These are phyloP conservation scores for Comarum palustre DNA, from an alignment of 306 rosid genomes.

Conservation along the genomic window DNA sequence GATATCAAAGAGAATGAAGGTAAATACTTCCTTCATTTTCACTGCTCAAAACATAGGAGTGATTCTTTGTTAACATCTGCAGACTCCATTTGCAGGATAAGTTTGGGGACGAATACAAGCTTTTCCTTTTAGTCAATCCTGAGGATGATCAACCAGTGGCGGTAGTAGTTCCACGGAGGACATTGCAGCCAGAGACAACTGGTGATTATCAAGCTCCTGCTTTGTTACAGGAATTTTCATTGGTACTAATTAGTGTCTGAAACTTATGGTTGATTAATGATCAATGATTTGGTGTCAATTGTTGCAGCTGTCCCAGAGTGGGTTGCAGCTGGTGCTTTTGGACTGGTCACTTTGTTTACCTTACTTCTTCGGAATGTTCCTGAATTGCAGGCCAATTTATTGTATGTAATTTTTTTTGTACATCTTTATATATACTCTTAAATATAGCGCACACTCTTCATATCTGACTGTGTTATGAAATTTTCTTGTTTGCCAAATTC, in stretches of 20 bases:
- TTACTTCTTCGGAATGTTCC: slow-evolving; percentile 90
- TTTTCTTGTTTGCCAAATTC: background rate
- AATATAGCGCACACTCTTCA: background rate
- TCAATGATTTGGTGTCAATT: slow-evolving; percentile 11
- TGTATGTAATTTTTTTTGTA: slow-evolving; percentile 44
- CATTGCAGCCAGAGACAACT: slow-evolving; percentile 89
- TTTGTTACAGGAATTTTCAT: background rate
- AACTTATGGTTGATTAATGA: slow-evolving; percentile 23
- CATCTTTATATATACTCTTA: background rate
- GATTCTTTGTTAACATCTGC: slow-evolving; percentile 26
- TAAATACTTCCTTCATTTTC: slow-evolving; percentile 23
- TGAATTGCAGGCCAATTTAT: slow-evolving; percentile 72
- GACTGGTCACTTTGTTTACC: slow-evolving; percentile 82
- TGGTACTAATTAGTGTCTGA: background rate
- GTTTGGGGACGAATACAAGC: slow-evolving; percentile 77
- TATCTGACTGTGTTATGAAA: background rate
- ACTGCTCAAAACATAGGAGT: slow-evolving; percentile 8
- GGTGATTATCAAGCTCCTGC: slow-evolving; percentile 44
- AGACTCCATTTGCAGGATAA: slow-evolving; percentile 50
- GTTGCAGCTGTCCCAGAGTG: slow-evolving; percentile 91
- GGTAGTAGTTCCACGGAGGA: slow-evolving; percentile 80
- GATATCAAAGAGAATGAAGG: slow-evolving; percentile 78
- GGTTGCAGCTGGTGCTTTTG: slow-evolving; percentile 94
- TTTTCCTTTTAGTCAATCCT: slow-evolving; percentile 86
- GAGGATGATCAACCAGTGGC: slow-evolving; percentile 98